These are phyloP conservation scores for Metschnikowia chrysomelidarum DNA, from an alignment of 805 yeast genomes.

Conservation along the genomic window DNA sequence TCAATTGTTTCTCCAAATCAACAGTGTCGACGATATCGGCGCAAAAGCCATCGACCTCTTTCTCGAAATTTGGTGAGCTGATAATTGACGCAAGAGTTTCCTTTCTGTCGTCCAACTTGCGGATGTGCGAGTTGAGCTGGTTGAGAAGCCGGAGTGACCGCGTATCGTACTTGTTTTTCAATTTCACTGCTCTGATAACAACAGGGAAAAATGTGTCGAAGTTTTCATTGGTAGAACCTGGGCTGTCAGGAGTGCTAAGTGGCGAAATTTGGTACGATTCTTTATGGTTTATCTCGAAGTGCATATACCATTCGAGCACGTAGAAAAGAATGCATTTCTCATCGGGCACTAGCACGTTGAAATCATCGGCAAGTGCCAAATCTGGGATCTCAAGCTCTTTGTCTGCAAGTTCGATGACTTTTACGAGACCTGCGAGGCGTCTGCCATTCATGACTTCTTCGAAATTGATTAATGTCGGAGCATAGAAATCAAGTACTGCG, in stretches of 20 bases:
- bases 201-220: constrained; percentile 8
- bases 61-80: background rate
- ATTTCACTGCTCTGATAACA: constrained; percentile 16
- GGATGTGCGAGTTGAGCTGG: constrained; percentile 19
- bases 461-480: constrained; percentile 19
- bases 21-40: background rate
- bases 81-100: background rate
- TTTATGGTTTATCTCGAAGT: constrained; percentile 22
- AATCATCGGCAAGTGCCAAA: constrained; percentile 55
- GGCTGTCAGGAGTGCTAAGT: background rate
- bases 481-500: constrained; percentile 31
- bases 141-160: constrained; percentile 29
- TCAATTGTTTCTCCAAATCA: constrained; percentile 2
- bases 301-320: constrained; percentile 56
- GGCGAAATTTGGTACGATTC: background rate
- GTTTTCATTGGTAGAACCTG: constrained; percentile 2
- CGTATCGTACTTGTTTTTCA: constrained; percentile 32
- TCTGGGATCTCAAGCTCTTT: constrained; percentile 47
- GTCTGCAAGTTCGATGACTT: constrained; percentile 43
- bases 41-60: constrained; percentile 6
- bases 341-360: constrained; percentile 50
- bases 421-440: constrained; percentile 14
- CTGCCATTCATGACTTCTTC: constrained; percentile 24
- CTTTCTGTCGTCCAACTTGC: constrained; percentile 6
- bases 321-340: constrained; percentile 60